Conservation (phyloP, 495 filamentous ascomycete genomes). For the Penicillium odoratum region DNA sequence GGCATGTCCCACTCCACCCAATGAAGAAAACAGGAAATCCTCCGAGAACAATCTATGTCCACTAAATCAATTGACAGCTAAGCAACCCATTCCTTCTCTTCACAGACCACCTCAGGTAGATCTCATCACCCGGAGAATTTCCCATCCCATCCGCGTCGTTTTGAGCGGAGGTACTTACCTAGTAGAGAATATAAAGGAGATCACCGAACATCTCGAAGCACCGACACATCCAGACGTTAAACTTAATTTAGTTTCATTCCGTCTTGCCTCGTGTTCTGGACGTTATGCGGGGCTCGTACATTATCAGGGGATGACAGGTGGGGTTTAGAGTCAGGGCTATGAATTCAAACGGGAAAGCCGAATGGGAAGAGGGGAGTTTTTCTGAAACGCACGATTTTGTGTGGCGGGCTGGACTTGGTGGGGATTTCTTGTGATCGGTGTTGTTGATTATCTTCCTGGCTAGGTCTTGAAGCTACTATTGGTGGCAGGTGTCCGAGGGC, state of each 20-base stretch:
- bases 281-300: neutral
- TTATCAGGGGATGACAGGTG: slow-evolving; percentile 2
- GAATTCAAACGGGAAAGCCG: neutral
- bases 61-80: neutral
- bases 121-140: neutral
- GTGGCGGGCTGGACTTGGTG: neutral
- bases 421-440: neutral
- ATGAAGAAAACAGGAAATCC: neutral
- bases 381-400: neutral
- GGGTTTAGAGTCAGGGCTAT: neutral
- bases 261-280: neutral
- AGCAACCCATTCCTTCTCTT: neutral
- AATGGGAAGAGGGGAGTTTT: neutral
- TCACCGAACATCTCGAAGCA: neutral
- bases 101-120: neutral
- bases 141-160: neutral
- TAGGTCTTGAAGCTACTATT: neutral
- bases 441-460: neutral
- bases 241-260: neutral
- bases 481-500: neutral
- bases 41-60: neutral
- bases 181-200: neutral
- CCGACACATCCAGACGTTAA: no score
- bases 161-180: neutral
- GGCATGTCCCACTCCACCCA: neutral